These are phyloP conservation scores for Diaporthe vexans DNA, from an alignment of 2,329 filamentous ascomycete species.

Conservation along the genomic window DNA sequence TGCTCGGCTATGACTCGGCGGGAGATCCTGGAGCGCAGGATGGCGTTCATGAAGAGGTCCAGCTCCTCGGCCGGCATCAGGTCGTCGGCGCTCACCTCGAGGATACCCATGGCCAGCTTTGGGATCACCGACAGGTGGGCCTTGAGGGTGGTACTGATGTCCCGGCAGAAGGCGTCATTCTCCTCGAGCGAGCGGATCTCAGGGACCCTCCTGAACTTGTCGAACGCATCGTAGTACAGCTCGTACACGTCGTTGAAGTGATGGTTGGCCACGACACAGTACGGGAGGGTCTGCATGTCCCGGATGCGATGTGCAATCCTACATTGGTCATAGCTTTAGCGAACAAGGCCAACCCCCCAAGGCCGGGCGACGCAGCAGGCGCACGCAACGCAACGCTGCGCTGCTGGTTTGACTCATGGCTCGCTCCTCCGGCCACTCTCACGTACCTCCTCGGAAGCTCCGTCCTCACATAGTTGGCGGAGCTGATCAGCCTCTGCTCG, in stretches of 20 bases:
- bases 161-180: slow-evolving; percentile 87
- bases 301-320: slow-evolving; percentile 94
- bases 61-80: slow-evolving; percentile 85
- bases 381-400: not conserved
- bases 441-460: slow-evolving; percentile 87
- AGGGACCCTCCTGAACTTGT: slow-evolving; percentile 85
- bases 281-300: slow-evolving; percentile 96
- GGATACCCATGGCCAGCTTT: slow-evolving; percentile 91
- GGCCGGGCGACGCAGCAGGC: not conserved
- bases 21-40: slow-evolving; percentile 92
- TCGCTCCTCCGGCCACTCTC: not conserved
- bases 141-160: slow-evolving; percentile 83
- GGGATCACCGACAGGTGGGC: slow-evolving; percentile 96
- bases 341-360: not conserved
- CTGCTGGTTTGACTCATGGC: not conserved
- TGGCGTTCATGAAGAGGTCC: slow-evolving; percentile 95
- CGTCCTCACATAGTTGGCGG: slow-evolving; percentile 96
- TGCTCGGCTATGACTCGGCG: slow-evolving; percentile 97
- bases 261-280: slow-evolving; percentile 94
- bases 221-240: slow-evolving; percentile 97
- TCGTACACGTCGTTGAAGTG: slow-evolving; percentile 97
- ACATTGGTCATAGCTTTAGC: slow-evolving; percentile 34
- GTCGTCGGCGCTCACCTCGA: slow-evolving; percentile 80
- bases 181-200: slow-evolving; percentile 90
- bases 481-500: slow-evolving; percentile 89